Base-by-base conservation (phyloP, 202 grass and related monocot genomes). In the Schoenoplectus tabernaemontani region DNA sequence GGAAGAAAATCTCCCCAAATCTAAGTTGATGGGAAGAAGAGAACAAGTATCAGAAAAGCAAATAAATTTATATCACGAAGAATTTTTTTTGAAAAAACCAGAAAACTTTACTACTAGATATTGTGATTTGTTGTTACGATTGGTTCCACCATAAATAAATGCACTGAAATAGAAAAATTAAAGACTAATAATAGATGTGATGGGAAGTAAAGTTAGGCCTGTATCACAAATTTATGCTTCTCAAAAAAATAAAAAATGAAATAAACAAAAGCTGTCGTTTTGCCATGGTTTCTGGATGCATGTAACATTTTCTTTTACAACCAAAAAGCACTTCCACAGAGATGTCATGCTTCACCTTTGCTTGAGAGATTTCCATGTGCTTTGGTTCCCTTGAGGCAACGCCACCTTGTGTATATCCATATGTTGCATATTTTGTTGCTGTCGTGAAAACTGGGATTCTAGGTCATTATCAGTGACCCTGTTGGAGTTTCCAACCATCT, bases 1-100 rank as follows among this genome's bases (percentile, higher is more conserved):
- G 96, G 88, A 99, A 99, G 87, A 99, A 96, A 75, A 99, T 85
- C 87, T 99, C 96, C 3, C 59, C 88, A 0, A 99, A 82, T 10
- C 77, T 80, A 60, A 62, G 19, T 79, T 34, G 44, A 50, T 50
- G n/a, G 23, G 19, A 68, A 20, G 7, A 2, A 10, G 36, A 43
- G n/a, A 67, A 68, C 9, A 66, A 24, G 43, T 68, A 12, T 70
- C 46, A 74, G 6, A 73, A 33, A 68, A 68, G 7, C 11, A 44
- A 42, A 39, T 37, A 7, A 0, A 30, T 60, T 60, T 32, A 11
- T 62, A 62, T 38, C 62, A 65, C 15, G 17, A 37, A 37, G n/a
- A 7, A 36, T 6, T 16, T 5, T 36, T 5, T 34, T 64, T 64
- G 15, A 64, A 17, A 64, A 38, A 37, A 38, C 9, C 51, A 15